Evolutionary conservation across 2,329 filamentous ascomycete genomes (phyloP).

Genomic region (Hypoxylon sp.): DNA sequence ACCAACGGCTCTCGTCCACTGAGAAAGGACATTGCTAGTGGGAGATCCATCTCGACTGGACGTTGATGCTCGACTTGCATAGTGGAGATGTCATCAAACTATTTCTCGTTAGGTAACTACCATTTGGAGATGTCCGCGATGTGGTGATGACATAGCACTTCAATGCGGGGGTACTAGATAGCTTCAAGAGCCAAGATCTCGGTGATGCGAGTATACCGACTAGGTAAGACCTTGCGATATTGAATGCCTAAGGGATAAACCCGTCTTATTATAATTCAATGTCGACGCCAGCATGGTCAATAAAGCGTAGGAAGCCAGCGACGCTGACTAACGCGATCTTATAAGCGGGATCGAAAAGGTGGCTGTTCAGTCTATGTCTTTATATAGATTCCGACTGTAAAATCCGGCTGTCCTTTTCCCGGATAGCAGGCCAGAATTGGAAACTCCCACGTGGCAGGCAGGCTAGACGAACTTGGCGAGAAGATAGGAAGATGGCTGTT

Average conservation of each 20-base stretch:
- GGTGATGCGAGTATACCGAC: conserved; percentile 14
- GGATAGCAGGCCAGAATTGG: conserved; percentile 26
- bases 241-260: conserved; percentile 3
- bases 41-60: conserved; percentile 45
- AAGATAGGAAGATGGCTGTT: conserved; percentile 30
- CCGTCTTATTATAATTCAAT: conserved; percentile 12
- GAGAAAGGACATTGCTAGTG: conserved; percentile 34
- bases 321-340: conserved; percentile 1
- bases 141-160: conserved; percentile 44
- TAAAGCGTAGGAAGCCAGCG: not conserved
- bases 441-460: conserved; percentile 41
- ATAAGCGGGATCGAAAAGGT: not conserved
- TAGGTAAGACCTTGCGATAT: conserved; percentile 23
- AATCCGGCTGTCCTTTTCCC: conserved; percentile 12
- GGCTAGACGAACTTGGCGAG: conserved; percentile 31
- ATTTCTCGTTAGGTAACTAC: conserved; percentile 46
- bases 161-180: conserved; percentile 49
- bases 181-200: conserved; percentile 32
- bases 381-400: conserved; percentile 24
- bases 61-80: conserved; percentile 46
- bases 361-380: not conserved
- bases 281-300: not conserved
- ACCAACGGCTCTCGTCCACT: conserved; percentile 43
- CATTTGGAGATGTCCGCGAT: conserved; percentile 39
- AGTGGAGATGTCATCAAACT: conserved; percentile 46